Percentiles rank a stretch among this genome's conserved stretches.
phyloP scores from a whole-genome alignment of 352 stramenopile genomes.

The Lagenidium sp. region DNA sequence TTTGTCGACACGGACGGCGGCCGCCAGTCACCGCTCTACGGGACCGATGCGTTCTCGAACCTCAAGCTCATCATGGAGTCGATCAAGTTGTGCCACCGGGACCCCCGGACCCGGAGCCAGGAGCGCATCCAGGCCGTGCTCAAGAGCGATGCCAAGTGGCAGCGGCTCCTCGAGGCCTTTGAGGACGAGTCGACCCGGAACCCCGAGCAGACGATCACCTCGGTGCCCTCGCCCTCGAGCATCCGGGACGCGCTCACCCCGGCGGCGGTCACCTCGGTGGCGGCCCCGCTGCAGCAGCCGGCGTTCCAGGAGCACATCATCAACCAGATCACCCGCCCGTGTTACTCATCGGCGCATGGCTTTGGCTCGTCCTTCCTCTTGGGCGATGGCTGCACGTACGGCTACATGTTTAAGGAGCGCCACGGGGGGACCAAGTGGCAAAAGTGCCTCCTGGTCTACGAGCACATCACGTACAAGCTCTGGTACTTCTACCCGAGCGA shows the following conservation, averaged over 20 bases:
- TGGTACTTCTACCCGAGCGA: conserved; percentile 88
- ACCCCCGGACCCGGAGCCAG: conserved; percentile 66
- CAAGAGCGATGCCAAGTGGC: conserved; percentile 40
- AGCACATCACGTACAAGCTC: conserved; percentile 81
- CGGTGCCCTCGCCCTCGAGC: conserved; percentile 13
- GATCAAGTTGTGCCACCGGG: conserved; percentile 64
- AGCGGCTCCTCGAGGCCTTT: conserved; percentile 37
- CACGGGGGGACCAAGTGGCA: conserved; percentile 58
- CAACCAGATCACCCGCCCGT: conserved; percentile 79
- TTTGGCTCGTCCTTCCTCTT: conserved; percentile 83
- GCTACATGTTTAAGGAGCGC: conserved; percentile 77
- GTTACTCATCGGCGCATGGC: conserved; percentile 70
- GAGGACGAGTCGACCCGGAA: conserved; percentile 38
- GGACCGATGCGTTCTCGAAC: conserved; percentile 65
- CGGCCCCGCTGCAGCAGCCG: conserved; percentile 31
- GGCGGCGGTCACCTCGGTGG: conserved; percentile 5
- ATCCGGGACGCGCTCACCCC: too few relatives aligned
- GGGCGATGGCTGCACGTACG: conserved; percentile 76
- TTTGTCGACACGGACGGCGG: conserved; percentile 38
- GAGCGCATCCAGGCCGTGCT: conserved; percentile 51
- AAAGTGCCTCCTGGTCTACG: conserved; percentile 80
- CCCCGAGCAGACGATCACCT: conserved; percentile 48
- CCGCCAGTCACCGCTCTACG: conserved; percentile 25
- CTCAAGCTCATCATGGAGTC: conserved; percentile 79
- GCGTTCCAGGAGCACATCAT: conserved; percentile 85